Conservation (phyloP, 345 rosid genomes). For the Barbarea vulgaris region DNA sequence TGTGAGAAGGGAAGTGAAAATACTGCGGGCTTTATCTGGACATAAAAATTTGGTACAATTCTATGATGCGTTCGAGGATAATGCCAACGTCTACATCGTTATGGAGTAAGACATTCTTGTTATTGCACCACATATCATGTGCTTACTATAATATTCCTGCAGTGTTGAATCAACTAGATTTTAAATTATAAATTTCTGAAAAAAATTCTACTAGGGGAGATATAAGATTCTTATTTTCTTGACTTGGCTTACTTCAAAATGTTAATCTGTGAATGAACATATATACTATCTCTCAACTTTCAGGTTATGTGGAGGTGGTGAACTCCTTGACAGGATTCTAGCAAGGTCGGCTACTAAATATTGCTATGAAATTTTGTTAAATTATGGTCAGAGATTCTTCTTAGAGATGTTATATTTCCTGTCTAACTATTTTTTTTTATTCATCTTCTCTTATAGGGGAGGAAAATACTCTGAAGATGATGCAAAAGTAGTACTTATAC, state of each 20-base stretch:
- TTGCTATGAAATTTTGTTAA: background rate
- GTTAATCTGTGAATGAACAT: background rate
- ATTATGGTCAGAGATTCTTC: conserved; percentile 8
- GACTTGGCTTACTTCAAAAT: conserved; percentile 5
- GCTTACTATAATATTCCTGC: background rate
- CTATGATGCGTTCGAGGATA: conserved; percentile 91
- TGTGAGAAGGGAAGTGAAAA: conserved; percentile 97
- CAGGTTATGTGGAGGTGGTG: conserved; percentile 99
- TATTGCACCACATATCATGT: background rate
- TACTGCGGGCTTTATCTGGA: conserved; percentile 80
- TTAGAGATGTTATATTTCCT: conserved; percentile 8
- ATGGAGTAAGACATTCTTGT: conserved; percentile 75
- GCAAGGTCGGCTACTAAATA: conserved; percentile 56
- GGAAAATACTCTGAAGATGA: conserved; percentile 97
- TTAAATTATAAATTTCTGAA: background rate
- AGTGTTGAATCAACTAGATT: conserved; percentile 15
- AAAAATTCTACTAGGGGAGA: background rate
- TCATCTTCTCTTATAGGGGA: conserved; percentile 57
- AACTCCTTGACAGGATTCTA: conserved; percentile 91
- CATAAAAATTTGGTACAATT: conserved; percentile 79
- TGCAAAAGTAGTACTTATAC: conserved; percentile 87
- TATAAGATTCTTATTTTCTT: conserved; percentile 12
- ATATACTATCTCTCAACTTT: conserved; percentile 26
- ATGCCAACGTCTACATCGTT: conserved; percentile 81
- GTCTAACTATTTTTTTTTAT: conserved; percentile 35